Evolutionary conservation across 805 yeast species (phyloP).

Genomic region (Lipomyces yamadae): DNA sequence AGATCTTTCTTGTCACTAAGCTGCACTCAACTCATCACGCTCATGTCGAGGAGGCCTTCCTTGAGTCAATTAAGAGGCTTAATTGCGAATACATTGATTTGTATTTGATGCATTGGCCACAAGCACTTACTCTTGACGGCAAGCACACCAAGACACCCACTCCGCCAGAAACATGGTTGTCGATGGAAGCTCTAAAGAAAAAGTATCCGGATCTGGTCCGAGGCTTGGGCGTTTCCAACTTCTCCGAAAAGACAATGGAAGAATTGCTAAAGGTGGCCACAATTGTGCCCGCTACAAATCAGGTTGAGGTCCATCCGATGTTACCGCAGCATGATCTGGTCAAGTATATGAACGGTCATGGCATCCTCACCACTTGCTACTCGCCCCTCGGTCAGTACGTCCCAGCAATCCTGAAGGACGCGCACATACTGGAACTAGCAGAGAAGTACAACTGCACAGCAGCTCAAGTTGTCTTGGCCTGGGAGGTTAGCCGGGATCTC

Average conservation of each 20-base stretch:
- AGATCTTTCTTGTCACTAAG: constrained; percentile 70
- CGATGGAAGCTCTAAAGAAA: constrained; percentile 62
- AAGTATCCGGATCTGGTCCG: constrained; percentile 66
- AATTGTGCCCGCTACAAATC: constrained; percentile 69
- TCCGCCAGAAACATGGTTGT: constrained; percentile 71
- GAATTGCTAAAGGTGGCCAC: constrained; percentile 56
- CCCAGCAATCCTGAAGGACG: constrained; percentile 62
- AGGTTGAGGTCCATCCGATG: constrained; percentile 75
- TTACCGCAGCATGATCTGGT: constrained; percentile 67
- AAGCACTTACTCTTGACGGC: constrained; percentile 44
- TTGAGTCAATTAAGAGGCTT: constrained; percentile 56
- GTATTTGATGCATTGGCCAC: constrained; percentile 72
- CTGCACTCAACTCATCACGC: constrained; percentile 52
- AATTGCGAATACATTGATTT: constrained; percentile 67
- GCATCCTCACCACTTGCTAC: constrained; percentile 69
- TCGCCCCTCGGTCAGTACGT: constrained; percentile 74
- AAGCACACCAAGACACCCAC: constrained; percentile 57
- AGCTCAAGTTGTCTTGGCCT: constrained; percentile 71
- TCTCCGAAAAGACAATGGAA: constrained; percentile 57
- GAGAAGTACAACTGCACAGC: constrained; percentile 57
- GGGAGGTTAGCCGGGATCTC: constrained; percentile 79
- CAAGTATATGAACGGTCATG: constrained; percentile 57
- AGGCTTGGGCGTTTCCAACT: constrained; percentile 75
- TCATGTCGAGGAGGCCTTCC: constrained; percentile 55
- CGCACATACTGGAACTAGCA: constrained; percentile 67